A percentile compares a stretch with the other conserved stretches of the same genome.
Evolutionary conservation across 2,329 filamentous ascomycete genomes (phyloP).

Genomic region (Ophiostoma fasciatum): DNA sequence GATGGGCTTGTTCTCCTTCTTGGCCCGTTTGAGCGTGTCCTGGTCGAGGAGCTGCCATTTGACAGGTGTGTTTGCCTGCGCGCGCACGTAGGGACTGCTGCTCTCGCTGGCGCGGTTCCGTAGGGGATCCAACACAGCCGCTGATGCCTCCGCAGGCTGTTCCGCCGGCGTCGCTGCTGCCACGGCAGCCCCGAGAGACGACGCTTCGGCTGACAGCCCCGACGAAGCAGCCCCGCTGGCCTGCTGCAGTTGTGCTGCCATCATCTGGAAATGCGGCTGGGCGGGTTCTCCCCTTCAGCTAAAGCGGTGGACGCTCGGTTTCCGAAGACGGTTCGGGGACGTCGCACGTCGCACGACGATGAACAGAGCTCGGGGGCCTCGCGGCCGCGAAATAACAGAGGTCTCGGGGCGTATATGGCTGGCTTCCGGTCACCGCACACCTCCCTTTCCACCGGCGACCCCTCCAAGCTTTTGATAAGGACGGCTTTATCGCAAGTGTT

Average conservation of each 20-base stretch:
- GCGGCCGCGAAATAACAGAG: no score
- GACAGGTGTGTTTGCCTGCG: conserved; percentile 67
- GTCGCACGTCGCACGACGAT: no score
- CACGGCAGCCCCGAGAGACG: conserved; percentile 5
- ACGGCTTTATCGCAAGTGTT: no score
- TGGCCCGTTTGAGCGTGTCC: conserved; percentile 62
- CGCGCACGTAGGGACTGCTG: conserved; percentile 45
- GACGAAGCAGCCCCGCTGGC: conserved; percentile 11
- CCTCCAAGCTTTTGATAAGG: no score
- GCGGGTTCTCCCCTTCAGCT: not conserved
- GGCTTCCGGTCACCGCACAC: no score
- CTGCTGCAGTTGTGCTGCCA: conserved; percentile 14
- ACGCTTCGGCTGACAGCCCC: conserved; percentile 2
- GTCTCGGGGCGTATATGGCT: no score
- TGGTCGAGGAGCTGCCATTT: conserved; percentile 83
- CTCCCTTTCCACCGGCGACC: no score
- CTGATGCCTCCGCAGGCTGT: not conserved
- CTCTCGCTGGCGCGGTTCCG: conserved; percentile 24
- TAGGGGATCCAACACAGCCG: conserved; percentile 14
- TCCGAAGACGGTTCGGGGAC: not conserved
- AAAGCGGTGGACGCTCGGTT: not conserved
- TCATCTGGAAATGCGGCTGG: conserved; percentile 9
- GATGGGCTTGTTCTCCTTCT: conserved; percentile 69
- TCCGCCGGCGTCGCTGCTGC: not conserved
- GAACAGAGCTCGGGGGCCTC: no score